Base-by-base conservation (phyloP, 1,284 basidiomycete species). In the Pseudozyma hubeiensis region DNA sequence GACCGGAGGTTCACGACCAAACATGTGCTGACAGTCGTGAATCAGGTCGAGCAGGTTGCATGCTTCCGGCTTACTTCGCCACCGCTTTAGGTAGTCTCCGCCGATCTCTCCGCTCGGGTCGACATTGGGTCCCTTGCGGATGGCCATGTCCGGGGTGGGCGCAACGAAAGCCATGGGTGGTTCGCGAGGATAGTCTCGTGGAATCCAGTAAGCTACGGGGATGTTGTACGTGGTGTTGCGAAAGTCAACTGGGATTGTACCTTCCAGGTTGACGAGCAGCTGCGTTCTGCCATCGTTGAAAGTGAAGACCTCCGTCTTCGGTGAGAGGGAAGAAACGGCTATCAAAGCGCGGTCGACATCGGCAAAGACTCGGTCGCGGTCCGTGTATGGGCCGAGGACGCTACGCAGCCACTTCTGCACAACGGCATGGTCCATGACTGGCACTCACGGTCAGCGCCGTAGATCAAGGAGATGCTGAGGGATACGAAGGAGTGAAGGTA, bases 251-350 rank as follows among this genome's bases (percentile, higher is more conserved):
- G 94, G 95, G 0, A 99, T 87, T 0, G 97, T 90, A 10, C 97
- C 97, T 78, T 95, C 92, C 1, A 97, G 79, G 64, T 92, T 93
- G 62, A 99, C 89, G 14, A 99, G 88, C 8, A 98, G 88, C 79
- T 94, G 92, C 0, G 93, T 91, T 40, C 95, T 90, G 33, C 96
- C 96, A 77, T 97, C 94, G 85, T 99, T 94, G 86, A 92, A 95
- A 0, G 92, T 97, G 88, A 95, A 97, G 9, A 94, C 90, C 81
- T 97, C 94, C 0, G 93, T 93, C 86, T 94, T 94, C 62, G 93
- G 93, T 5, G 91, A 88, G 51, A 97, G 88, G 14, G 91, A 88
- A 7, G 88, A 86, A 77, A 88, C 89, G 44, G 88, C 86, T 30
- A 85, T 79, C 59, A 97, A 88, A 11, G 88, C 87, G 33, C 87